Percentiles rank a stretch among this genome's conserved stretches.
Evolutionary conservation across 225 moss, liverwort and hornwort species (phyloP).

Genomic region (Pseudoscleropodium purum): DNA sequence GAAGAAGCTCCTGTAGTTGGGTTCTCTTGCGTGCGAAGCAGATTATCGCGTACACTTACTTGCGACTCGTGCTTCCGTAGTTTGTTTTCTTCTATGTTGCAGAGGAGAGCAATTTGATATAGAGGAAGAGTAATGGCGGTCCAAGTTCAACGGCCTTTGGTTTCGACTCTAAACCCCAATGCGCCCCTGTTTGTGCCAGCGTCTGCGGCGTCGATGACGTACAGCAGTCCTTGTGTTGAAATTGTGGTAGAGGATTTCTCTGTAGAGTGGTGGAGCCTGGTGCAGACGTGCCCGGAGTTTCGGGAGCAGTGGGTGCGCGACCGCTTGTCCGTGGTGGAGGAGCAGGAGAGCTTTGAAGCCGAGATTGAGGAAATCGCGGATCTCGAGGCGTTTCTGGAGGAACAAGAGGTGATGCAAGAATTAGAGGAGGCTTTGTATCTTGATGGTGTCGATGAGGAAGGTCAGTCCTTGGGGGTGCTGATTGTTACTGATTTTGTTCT

Average conservation of each 20-base stretch:
- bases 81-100: background rate
- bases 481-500: background rate
- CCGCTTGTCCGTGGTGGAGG: constrained; percentile 31
- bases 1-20: too few species aligned
- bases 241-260: constrained; percentile 67
- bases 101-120: background rate
- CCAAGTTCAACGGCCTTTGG: background rate
- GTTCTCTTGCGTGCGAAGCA: background rate
- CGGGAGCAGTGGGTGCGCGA: constrained; percentile 82
- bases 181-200: constrained; percentile 85
- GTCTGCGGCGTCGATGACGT: constrained; percentile 14
- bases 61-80: background rate
- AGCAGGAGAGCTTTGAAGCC: constrained; percentile 48
- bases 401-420: constrained; percentile 30
- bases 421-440: constrained; percentile 23
- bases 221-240: constrained; percentile 7
- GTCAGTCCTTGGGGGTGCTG: background rate
- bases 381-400: constrained; percentile 50
- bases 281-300: constrained; percentile 72
- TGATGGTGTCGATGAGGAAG: background rate
- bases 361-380: constrained; percentile 74
- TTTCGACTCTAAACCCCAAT: constrained; percentile 78
- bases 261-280: constrained; percentile 75
- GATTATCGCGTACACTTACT: background rate
- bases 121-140: constrained; percentile 2